phyloP scores from a whole-genome alignment of 1,284 basidiomycete species.

The Malassezia psittaci region DNA sequence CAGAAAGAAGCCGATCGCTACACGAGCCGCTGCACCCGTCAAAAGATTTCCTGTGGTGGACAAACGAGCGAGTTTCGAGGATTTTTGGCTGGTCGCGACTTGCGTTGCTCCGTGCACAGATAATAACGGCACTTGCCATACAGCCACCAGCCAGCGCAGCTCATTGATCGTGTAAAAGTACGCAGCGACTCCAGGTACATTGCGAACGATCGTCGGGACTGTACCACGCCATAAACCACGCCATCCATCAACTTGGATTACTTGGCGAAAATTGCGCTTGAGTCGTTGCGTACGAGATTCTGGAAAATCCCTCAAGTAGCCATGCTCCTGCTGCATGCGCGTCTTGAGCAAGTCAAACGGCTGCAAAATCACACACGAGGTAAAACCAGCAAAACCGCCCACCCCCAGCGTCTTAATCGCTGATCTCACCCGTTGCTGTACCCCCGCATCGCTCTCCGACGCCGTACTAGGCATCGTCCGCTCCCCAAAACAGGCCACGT shows the following conservation, averaged over 20 bases:
- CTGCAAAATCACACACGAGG: slow-evolving; percentile 42
- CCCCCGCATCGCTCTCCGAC: neutral
- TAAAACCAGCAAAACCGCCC: slow-evolving; percentile 37
- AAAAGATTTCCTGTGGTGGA: slow-evolving; percentile 72
- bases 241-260: slow-evolving; percentile 21
- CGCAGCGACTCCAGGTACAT: slow-evolving; percentile 45
- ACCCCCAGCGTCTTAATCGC: slow-evolving; percentile 30
- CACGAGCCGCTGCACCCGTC: slow-evolving; percentile 75
- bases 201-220: slow-evolving; percentile 37
- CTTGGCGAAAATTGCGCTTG: slow-evolving; percentile 1
- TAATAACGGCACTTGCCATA: slow-evolving; percentile 29
- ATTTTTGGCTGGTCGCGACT: slow-evolving; percentile 67
- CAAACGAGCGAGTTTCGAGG: slow-evolving; percentile 53
- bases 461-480: neutral
- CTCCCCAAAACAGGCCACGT: too few species aligned
- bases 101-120: slow-evolving; percentile 65
- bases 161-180: slow-evolving; percentile 46
- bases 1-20: slow-evolving; percentile 72
- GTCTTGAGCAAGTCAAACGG: slow-evolving; percentile 47
- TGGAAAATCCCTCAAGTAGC: neutral
- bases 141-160: slow-evolving; percentile 26
- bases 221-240: slow-evolving; percentile 43
- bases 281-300: slow-evolving; percentile 9
- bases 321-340: slow-evolving; percentile 34
- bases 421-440: neutral